Evolutionary conservation across 495 filamentous ascomycete genomes (phyloP).

Genomic region (Chaetomium cochliodes): DNA sequence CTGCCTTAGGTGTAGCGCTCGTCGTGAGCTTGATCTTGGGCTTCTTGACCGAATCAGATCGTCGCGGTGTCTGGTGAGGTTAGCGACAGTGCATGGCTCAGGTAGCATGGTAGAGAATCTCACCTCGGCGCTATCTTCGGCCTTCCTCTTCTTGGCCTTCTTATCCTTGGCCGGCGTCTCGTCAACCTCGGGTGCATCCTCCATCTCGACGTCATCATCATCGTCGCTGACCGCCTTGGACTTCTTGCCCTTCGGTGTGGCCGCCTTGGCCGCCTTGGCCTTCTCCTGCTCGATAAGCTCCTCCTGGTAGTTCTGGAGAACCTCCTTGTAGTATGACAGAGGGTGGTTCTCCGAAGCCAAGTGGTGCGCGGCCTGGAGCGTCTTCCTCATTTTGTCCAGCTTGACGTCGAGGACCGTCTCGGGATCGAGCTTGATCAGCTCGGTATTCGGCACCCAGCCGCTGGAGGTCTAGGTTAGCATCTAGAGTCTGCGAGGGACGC

Average conservation of each 20-base stretch:
- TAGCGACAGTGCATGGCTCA: slow-evolving; percentile 22
- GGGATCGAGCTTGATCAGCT: slow-evolving; percentile 69
- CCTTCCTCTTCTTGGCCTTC: slow-evolving; percentile 72
- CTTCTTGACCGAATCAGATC: slow-evolving; percentile 65
- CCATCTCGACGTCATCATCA: slow-evolving; percentile 74
- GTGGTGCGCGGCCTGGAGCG: slow-evolving; percentile 67
- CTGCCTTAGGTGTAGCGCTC: slow-evolving; percentile 51
- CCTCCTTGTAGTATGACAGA: slow-evolving; percentile 71
- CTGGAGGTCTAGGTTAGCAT: slow-evolving; percentile 48
- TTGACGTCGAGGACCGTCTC: slow-evolving; percentile 62
- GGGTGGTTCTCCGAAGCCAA: slow-evolving; percentile 70
- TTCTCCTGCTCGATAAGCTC: slow-evolving; percentile 58
- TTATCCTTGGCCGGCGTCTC: slow-evolving; percentile 51
- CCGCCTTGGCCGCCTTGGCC: slow-evolving; percentile 61
- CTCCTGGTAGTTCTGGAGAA: slow-evolving; percentile 66
- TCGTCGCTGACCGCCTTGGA: slow-evolving; percentile 49
- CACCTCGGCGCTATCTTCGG: slow-evolving; percentile 67
- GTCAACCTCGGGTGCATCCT: slow-evolving; percentile 56
- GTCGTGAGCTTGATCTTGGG: slow-evolving; percentile 61
- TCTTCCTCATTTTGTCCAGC: slow-evolving; percentile 71
- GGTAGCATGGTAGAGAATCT: slow-evolving; percentile 21
- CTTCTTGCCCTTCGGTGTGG: slow-evolving; percentile 64
- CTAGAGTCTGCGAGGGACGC: too few relatives aligned
- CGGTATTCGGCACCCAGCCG: slow-evolving; percentile 79
- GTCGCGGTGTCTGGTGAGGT: slow-evolving; percentile 54